phyloP scores from a whole-genome alignment of 208 protist species.

The Leishmania amazonensis region DNA sequence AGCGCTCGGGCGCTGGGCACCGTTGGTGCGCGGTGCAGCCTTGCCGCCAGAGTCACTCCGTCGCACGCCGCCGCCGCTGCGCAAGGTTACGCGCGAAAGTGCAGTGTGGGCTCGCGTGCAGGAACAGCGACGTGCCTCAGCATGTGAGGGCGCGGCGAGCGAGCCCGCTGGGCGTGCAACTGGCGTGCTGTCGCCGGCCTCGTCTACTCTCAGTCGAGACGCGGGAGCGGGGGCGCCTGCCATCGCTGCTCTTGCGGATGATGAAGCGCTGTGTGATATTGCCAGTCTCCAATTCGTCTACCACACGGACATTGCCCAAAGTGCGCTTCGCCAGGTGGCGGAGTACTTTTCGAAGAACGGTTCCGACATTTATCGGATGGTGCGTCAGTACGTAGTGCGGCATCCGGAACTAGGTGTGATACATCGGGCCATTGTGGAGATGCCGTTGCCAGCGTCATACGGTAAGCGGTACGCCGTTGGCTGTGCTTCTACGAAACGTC shows the following conservation, averaged over 20 bases:
- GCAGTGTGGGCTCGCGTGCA: slow-evolving; percentile 59
- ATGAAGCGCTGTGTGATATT: slow-evolving; percentile 80
- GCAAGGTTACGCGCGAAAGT: slow-evolving; percentile 55
- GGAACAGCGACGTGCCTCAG: slow-evolving; percentile 7
- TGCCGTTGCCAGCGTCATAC: slow-evolving; percentile 61
- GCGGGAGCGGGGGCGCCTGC: neutral
- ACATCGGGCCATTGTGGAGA: slow-evolving; percentile 74
- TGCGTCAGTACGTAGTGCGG: slow-evolving; percentile 72
- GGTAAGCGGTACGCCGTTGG: slow-evolving; percentile 70
- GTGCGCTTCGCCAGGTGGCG: neutral
- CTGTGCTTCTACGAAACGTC: slow-evolving; percentile 56
- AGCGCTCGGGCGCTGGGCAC: slow-evolving; percentile 75
- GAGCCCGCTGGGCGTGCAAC: neutral
- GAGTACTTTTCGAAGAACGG: slow-evolving; percentile 46
- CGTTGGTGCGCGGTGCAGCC: slow-evolving; percentile 25
- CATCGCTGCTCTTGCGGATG: slow-evolving; percentile 23
- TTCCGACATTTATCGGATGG: slow-evolving; percentile 51
- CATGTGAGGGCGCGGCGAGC: neutral
- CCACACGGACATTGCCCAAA: slow-evolving; percentile 43
- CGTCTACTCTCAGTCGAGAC: neutral
- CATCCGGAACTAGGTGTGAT: slow-evolving; percentile 47
- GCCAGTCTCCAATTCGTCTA: slow-evolving; percentile 54
- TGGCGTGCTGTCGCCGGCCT: neutral
- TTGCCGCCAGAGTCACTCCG: slow-evolving; percentile 22
- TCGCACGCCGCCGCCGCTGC: slow-evolving; percentile 72